phyloP scores from a whole-genome alignment of 495 filamentous ascomycete genomes.

The Penicillium diatomitis region DNA sequence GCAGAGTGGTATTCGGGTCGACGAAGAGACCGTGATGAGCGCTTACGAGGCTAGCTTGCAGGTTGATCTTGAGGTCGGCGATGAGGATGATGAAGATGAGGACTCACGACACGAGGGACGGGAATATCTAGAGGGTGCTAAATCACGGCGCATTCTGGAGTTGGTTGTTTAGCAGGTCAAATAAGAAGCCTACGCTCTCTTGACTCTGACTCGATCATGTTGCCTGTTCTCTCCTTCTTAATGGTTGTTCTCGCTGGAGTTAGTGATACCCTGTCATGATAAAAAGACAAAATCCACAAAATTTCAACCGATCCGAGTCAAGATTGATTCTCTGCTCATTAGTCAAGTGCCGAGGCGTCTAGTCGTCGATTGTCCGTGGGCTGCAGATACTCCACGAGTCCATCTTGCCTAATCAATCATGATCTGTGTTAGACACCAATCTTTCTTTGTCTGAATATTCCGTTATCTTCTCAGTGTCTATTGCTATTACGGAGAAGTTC shows the following conservation, averaged over 20 bases:
- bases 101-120: slow-evolving; percentile 32
- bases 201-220: too few species aligned
- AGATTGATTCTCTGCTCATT: too few species aligned
- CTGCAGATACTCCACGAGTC: background rate
- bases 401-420: background rate
- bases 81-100: slow-evolving; percentile 32
- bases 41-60: slow-evolving; percentile 74
- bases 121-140: slow-evolving; percentile 66
- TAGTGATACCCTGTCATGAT: slow-evolving; percentile 9
- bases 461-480: too few species aligned
- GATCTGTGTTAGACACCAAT: too few species aligned
- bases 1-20: slow-evolving; percentile 71
- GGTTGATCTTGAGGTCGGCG: slow-evolving; percentile 53
- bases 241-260: slow-evolving; percentile 3
- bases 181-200: background rate
- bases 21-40: slow-evolving; percentile 80
- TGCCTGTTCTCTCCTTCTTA: background rate
- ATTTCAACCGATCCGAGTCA: too few species aligned
- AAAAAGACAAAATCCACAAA: background rate
- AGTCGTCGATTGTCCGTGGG: background rate
- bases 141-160: slow-evolving; percentile 55
- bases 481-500: too few species aligned
- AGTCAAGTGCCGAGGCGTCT: too few species aligned
- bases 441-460: too few species aligned
- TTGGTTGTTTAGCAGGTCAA: slow-evolving; percentile 23